phyloP scores from a whole-genome alignment of 2,329 filamentous ascomycete genomes.

The Neonectria magnoliae region DNA sequence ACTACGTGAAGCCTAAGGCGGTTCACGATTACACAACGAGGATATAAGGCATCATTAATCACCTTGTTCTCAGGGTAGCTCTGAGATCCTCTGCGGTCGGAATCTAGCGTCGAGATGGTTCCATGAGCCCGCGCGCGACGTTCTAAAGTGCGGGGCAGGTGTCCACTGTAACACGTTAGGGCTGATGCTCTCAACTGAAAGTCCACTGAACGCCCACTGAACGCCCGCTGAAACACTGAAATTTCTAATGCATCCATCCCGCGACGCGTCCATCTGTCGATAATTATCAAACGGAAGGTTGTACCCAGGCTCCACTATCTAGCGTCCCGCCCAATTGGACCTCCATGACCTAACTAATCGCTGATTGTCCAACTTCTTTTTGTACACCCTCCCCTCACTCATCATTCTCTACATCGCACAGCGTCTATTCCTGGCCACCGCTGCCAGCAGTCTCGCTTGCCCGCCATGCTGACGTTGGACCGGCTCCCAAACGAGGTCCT shows the following conservation, averaged over 20 bases:
- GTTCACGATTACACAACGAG: neutral
- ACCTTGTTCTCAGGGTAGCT: neutral
- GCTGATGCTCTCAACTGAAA: constrained; percentile 2
- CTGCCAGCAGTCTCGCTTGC: constrained; percentile 30
- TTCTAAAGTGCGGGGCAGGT: constrained; percentile 16
- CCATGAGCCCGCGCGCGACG: neutral
- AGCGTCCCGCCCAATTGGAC: constrained; percentile 20
- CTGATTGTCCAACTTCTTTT: constrained; percentile 12
- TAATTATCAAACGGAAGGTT: neutral
- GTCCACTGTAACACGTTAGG: constrained; percentile 10
- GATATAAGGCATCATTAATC: neutral
- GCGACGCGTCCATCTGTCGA: constrained; percentile 19
- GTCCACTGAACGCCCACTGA: constrained; percentile 3
- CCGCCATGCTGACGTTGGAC: constrained; percentile 44
- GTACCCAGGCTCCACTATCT: constrained; percentile 2
- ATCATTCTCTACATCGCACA: constrained; percentile 11
- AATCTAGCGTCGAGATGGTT: too few species aligned
- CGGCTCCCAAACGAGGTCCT: constrained; percentile 45
- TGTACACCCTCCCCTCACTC: constrained; percentile 34
- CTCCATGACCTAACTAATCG: constrained; percentile 12
- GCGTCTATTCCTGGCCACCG: constrained; percentile 18
- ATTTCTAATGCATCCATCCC: too few species aligned
- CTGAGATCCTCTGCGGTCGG: too few species aligned
- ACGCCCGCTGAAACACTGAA: neutral
- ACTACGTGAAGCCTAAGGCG: neutral